Percentiles rank a stretch among this genome's conserved stretches.
phyloP scores from a whole-genome alignment of 2,329 filamentous ascomycete species.

The Sarocladium strictum region DNA sequence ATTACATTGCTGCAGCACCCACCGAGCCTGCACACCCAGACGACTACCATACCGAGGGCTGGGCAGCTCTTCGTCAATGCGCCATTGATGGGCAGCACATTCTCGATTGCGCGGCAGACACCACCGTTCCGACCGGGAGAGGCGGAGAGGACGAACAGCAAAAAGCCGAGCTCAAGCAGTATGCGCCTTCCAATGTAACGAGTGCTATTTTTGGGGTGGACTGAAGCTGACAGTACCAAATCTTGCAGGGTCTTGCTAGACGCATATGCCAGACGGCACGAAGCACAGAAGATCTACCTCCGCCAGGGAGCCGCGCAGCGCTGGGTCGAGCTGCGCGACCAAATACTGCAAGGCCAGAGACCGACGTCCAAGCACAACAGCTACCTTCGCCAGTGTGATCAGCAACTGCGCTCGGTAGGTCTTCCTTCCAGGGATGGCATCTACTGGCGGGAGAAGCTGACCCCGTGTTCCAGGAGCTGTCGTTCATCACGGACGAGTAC shows the following conservation, averaged over 20 bases:
- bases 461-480: constrained; percentile 41
- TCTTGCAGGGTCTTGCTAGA: constrained; percentile 49
- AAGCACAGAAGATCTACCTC: constrained; percentile 59
- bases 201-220: not conserved
- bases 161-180: constrained; percentile 60
- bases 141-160: constrained; percentile 53
- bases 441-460: not conserved
- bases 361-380: constrained; percentile 41
- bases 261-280: constrained; percentile 54
- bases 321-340: constrained; percentile 51
- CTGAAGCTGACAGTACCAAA: not conserved
- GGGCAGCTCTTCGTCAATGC: constrained; percentile 57
- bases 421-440: not conserved
- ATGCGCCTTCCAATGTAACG: constrained; percentile 19
- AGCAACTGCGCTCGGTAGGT: constrained; percentile 51
- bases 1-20: constrained; percentile 53
- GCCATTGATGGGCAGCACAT: constrained; percentile 58
- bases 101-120: constrained; percentile 58
- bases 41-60: constrained; percentile 60
- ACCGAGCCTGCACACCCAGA: constrained; percentile 47
- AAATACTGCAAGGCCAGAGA: constrained; percentile 45
- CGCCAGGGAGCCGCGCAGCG: constrained; percentile 54
- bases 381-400: constrained; percentile 48
- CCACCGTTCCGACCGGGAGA: constrained; percentile 45
- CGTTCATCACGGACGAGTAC: constrained; percentile 50